Conservation (phyloP, 2,329 filamentous ascomycete genomes). For the Thermothelomyces thermophilus region DNA sequence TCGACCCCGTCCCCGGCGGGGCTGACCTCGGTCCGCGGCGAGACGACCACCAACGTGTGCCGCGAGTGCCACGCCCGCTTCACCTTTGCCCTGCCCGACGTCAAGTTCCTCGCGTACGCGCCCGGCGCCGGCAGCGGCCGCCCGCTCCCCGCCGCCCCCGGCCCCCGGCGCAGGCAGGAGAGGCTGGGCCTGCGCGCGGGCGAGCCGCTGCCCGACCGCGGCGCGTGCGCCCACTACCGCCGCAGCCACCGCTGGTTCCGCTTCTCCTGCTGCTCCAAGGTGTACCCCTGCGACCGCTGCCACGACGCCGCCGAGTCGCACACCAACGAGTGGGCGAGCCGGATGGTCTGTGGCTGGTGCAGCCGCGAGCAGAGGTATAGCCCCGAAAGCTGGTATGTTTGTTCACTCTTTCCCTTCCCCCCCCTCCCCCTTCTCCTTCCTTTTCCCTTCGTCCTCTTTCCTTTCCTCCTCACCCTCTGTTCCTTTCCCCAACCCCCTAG, state of each 20-base stretch:
- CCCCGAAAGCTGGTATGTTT: slow-evolving; percentile 57
- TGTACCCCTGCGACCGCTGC: slow-evolving; percentile 62
- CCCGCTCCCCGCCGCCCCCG: slow-evolving; percentile 25
- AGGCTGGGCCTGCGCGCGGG: slow-evolving; percentile 51
- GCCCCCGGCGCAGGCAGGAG: slow-evolving; percentile 43
- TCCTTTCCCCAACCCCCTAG: not conserved
- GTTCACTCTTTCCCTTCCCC: not conserved
- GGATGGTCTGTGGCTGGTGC: slow-evolving; percentile 78
- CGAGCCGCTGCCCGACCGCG: slow-evolving; percentile 46
- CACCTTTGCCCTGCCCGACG: slow-evolving; percentile 69
- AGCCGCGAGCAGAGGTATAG: slow-evolving; percentile 75
- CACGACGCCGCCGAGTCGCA: slow-evolving; percentile 68
- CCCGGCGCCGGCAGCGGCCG: slow-evolving; percentile 38
- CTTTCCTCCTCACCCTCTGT: too few relatives aligned
- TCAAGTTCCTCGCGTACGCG: slow-evolving; percentile 69
- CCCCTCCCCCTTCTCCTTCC: not conserved
- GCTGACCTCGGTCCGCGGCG: slow-evolving; percentile 65
- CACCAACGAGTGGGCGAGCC: slow-evolving; percentile 70
- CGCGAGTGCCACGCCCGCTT: slow-evolving; percentile 74
- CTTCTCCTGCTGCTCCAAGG: slow-evolving; percentile 55
- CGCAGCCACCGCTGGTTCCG: slow-evolving; percentile 58
- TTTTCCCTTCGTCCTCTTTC: not conserved
- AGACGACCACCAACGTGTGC: slow-evolving; percentile 67
- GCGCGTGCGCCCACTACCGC: slow-evolving; percentile 52
- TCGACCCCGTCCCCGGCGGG: slow-evolving; percentile 62